These are phyloP conservation scores for Pseudopediastrum boryanum DNA, from an alignment of 139 green algal species.

Conservation along the genomic window DNA sequence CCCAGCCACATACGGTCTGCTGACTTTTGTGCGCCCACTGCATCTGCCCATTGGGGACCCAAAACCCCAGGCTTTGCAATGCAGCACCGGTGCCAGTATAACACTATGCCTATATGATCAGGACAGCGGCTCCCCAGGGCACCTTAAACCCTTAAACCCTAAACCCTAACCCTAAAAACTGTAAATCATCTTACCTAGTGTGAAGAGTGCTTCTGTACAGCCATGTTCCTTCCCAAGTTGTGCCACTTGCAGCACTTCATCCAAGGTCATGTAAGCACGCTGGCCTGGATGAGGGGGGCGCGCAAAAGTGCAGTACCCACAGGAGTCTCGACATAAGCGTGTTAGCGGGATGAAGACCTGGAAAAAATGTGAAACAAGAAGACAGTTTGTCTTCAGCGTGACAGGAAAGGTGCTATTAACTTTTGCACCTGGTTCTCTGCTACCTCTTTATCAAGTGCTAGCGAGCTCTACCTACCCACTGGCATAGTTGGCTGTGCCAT, in stretches of 20 bases:
- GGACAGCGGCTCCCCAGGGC: background rate
- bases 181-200: conserved; percentile 65
- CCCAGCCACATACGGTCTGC: no score
- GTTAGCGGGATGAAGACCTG: conserved; percentile 93
- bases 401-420: background rate
- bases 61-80: no score
- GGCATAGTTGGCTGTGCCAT: background rate
- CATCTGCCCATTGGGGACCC: no score
- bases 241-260: conserved; percentile 78
- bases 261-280: conserved; percentile 80
- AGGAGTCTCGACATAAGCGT: conserved; percentile 74
- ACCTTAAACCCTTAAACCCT: background rate
- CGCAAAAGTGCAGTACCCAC: conserved; percentile 92
- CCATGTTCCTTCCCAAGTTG: conserved; percentile 63
- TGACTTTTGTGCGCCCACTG: no score
- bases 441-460: background rate
- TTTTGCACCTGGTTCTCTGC: background rate
- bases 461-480: background rate
- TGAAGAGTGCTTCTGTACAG: conserved; percentile 90
- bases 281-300: conserved; percentile 47
- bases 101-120: background rate
- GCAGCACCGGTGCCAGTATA: no score
- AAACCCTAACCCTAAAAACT: background rate
- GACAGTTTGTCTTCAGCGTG: background rate
- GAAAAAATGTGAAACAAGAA: background rate